Conservation (phyloP, 768 basidiomycete species). For the Dendrothele bispora region DNA sequence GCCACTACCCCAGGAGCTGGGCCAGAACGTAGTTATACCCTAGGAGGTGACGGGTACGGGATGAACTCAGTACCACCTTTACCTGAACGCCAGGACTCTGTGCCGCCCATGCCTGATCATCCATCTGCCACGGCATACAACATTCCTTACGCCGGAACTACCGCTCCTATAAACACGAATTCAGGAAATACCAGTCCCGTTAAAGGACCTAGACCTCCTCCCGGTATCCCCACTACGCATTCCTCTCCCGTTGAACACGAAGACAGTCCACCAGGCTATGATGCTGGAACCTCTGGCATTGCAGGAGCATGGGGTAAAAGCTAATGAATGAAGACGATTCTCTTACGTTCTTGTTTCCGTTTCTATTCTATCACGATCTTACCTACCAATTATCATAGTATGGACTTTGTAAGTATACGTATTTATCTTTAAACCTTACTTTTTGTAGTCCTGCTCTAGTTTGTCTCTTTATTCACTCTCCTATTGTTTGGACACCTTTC, state of each 20-base stretch:
- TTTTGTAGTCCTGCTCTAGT: too few species aligned
- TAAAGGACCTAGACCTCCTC: constrained; percentile 41
- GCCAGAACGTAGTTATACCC: constrained; percentile 53
- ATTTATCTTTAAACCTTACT: too few species aligned
- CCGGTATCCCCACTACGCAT: constrained; percentile 30
- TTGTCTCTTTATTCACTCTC: too few species aligned
- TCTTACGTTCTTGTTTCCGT: not conserved
- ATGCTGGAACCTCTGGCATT: constrained; percentile 46
- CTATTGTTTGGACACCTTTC: too few species aligned
- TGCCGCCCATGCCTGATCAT: constrained; percentile 23
- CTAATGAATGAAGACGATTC: constrained; percentile 9
- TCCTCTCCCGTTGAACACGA: constrained; percentile 33
- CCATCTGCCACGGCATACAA: constrained; percentile 19
- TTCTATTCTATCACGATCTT: not conserved
- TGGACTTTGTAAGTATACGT: too few species aligned
- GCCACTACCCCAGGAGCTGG: constrained; percentile 19
- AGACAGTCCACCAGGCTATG: constrained; percentile 70
- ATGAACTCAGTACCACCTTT: constrained; percentile 41
- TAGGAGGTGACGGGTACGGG: constrained; percentile 59
- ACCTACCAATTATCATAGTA: not conserved
- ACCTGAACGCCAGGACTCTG: constrained; percentile 25
- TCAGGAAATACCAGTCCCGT: constrained; percentile 37
- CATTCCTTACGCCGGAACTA: constrained; percentile 19
- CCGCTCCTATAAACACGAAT: constrained; percentile 40
- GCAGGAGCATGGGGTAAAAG: constrained; percentile 57